A percentile compares a stretch with the other conserved stretches of the same genome.
phyloP scores from a whole-genome alignment of 2,329 filamentous ascomycete genomes.

The Periconia sp. region DNA sequence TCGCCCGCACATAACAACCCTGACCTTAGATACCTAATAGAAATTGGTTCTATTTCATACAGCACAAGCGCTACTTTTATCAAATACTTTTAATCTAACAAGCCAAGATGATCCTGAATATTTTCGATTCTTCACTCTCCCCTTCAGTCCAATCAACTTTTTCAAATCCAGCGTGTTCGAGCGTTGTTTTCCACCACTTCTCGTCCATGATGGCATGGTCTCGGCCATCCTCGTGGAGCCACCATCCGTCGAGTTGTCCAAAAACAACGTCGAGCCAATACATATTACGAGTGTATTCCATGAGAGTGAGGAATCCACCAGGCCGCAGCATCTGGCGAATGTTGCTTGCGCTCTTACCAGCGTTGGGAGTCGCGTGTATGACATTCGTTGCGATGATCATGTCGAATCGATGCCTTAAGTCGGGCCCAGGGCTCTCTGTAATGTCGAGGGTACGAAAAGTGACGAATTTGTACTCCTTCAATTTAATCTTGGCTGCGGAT shows the following conservation, averaged over 20 bases:
- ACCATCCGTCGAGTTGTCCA: conserved; percentile 48
- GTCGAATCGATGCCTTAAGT: background rate
- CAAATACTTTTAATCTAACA: background rate
- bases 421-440: background rate
- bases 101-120: background rate
- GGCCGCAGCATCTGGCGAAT: too few relatives aligned
- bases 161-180: background rate
- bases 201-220: conserved; percentile 18
- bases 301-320: too few relatives aligned
- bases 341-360: too few relatives aligned
- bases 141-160: background rate
- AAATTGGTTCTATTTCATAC: too few relatives aligned
- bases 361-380: background rate
- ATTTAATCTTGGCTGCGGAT: background rate
- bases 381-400: background rate
- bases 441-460: background rate
- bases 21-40: too few relatives aligned
- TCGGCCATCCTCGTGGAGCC: conserved; percentile 44
- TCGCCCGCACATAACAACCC: too few relatives aligned
- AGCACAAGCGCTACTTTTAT: too few relatives aligned
- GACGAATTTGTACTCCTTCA: background rate
- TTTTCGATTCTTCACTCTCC: background rate
- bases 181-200: background rate
- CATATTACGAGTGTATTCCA: too few relatives aligned
- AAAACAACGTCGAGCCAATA: conserved; percentile 37